phyloP scores from a whole-genome alignment of 371 early-diverging fungal species.

The Apophysomyces variabilis region DNA sequence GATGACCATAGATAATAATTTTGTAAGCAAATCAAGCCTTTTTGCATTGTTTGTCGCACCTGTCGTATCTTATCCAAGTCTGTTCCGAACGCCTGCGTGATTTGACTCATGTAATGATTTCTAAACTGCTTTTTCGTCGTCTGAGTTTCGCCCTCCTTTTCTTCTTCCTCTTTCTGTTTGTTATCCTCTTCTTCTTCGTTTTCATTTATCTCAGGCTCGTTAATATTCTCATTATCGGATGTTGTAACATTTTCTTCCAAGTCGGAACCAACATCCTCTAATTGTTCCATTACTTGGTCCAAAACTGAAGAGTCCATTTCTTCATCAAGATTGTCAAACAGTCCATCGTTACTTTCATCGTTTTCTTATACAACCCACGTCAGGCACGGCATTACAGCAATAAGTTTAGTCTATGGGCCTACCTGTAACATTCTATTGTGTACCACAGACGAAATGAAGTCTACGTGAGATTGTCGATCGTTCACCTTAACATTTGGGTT shows the following conservation, averaged over 20 bases:
- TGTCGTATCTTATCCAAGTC: conserved; percentile 53
- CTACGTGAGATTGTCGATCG: neutral
- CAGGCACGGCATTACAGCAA: neutral
- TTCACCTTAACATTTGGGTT: neutral
- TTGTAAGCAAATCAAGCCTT: neutral
- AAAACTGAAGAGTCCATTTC: conserved; percentile 38
- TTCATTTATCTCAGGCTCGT: neutral
- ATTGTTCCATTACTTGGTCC: conserved; percentile 33
- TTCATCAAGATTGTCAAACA: conserved; percentile 50
- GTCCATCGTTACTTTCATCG: conserved; percentile 23
- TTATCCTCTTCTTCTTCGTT: conserved; percentile 11
- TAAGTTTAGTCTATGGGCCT: neutral
- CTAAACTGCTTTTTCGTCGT: conserved; percentile 30
- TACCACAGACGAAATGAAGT: neutral
- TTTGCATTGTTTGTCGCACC: conserved; percentile 20
- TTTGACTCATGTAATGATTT: conserved; percentile 45
- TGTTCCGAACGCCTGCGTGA: conserved; percentile 50
- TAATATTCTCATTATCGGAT: too few species aligned
- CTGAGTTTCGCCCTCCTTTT: conserved; percentile 16
- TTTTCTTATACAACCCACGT: neutral
- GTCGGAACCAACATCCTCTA: conserved; percentile 22
- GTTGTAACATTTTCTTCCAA: conserved; percentile 18
- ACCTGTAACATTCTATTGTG: neutral
- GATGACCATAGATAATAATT: neutral
- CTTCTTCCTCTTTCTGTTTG: conserved; percentile 17